Base-by-base conservation (phyloP, 2,329 filamentous ascomycete genomes). In the Exserohilum rostratum region DNA sequence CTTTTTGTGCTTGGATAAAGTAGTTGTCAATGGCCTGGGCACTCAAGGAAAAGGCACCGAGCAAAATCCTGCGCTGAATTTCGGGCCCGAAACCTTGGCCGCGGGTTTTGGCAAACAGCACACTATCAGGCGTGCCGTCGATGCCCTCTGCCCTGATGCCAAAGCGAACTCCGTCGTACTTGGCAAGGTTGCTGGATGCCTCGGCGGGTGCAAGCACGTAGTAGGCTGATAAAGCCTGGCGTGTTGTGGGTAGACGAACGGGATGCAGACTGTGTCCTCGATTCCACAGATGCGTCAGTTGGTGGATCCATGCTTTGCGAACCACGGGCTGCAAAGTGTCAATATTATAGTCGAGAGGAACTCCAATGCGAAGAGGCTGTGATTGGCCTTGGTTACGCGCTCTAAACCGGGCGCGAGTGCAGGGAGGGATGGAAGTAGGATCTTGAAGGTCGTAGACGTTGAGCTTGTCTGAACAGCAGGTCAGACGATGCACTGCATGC, bases 111-210 rank as follows among this genome's bases (percentile, higher is more conserved):
- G 92, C 86, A 73, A 95, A 98, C 7, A 77, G 64, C 5, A 76
- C 71, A 25, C 65, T 71, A n/a, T 84, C 82, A 7, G 82, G 82
- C 10, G 79, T 80, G 5, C 82, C 79, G 51, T 85, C 85, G 55
- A 87, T 81, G 42, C 80, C 82, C 7, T 68, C 50, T 9, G 71
- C 78, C 27, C 86, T 83, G 17, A 80, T 81, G 1, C 95, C 95
- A 75, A 96, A 99, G 10, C 95, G 89, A n/a, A 98, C 86, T 17
- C 95, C 95, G 67, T 99, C 96, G 74, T 97, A 99, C 73, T 96
- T 97, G 53, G 95, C 91, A 2, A 99, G 85, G 68, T 99, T 99
- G 13, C 93, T 98, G 1, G 91, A 91, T 3, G 95, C 95, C 77
- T 99, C 95, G 13, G 95, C 93, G 0, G 95, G 91, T 0, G 95